Percentiles rank a stretch among this genome's conserved stretches.
phyloP scores from a whole-genome alignment of 192 early-diverging fungal species.

The Rhizophagus sp. region DNA sequence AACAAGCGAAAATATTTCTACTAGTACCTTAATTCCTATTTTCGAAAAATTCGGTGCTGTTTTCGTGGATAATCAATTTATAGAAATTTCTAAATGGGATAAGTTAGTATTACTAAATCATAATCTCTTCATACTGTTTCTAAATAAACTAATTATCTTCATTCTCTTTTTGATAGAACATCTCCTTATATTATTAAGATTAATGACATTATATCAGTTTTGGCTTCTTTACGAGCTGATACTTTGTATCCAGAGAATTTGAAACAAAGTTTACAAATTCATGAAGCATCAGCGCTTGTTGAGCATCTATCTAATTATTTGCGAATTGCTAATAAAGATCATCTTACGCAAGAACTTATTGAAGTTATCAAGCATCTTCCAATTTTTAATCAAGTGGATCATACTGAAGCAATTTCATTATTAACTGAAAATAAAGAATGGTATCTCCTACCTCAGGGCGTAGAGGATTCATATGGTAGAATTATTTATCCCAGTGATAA shows the following conservation, averaged over 20 bases:
- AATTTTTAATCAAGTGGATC: not conserved
- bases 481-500: not conserved
- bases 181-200: not conserved
- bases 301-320: constrained; percentile 9
- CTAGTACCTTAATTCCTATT: not conserved
- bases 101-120: not conserved
- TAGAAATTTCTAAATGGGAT: not conserved
- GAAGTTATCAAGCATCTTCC: constrained; percentile 15
- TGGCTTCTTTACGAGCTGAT: not conserved
- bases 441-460: not conserved
- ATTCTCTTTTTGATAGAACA: not conserved
- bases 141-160: not conserved
- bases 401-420: not conserved
- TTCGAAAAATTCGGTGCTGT: not conserved
- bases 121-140: not conserved
- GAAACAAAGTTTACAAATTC: not conserved
- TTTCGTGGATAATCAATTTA: not conserved
- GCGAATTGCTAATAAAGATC: too few relatives aligned
- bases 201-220: not conserved
- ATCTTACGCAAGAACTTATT: not conserved
- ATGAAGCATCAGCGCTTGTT: not conserved
- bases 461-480: not conserved
- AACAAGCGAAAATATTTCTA: not conserved
- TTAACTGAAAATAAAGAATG: not conserved
- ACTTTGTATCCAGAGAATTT: not conserved